phyloP scores from a whole-genome alignment of 768 basidiomycete species.

The Lenzites betulinus region DNA sequence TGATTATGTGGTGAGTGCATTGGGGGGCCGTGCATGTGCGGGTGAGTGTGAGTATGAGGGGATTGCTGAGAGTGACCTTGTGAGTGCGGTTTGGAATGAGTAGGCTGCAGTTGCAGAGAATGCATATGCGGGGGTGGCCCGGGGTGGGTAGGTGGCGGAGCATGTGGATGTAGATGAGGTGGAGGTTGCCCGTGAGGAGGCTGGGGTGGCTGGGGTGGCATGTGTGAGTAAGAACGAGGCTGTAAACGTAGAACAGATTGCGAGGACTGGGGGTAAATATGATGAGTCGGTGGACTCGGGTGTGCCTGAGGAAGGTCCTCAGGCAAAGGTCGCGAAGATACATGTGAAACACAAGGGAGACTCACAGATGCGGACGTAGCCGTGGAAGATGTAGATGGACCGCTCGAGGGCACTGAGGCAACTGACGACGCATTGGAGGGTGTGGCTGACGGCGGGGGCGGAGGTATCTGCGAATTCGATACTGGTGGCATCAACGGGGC shows the following conservation, averaged over 20 bases:
- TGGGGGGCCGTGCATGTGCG: neutral
- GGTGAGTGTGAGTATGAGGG: neutral
- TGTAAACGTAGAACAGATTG: neutral
- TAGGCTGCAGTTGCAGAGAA: neutral
- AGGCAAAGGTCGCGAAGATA: slow-evolving; percentile 1
- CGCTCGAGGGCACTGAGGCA: slow-evolving; percentile 8
- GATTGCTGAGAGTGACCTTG: slow-evolving; percentile 1
- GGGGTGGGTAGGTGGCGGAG: neutral
- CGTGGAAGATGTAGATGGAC: slow-evolving; percentile 11
- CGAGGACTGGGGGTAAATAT: neutral
- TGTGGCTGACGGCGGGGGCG: slow-evolving; percentile 12
- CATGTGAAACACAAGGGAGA: neutral
- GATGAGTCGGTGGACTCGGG: slow-evolving; percentile 1
- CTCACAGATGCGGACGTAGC: slow-evolving; percentile 14
- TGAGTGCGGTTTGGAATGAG: slow-evolving; percentile 4
- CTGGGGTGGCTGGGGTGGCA: slow-evolving; percentile 6
- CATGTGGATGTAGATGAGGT: neutral
- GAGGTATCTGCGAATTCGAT: neutral
- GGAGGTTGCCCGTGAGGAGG: neutral
- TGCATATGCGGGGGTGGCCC: slow-evolving; percentile 1
- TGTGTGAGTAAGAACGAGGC: slow-evolving; percentile 2
- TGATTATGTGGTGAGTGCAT: neutral
- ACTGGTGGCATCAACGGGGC: slow-evolving; percentile 5
- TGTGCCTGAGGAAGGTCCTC: slow-evolving; percentile 9
- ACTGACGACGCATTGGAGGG: slow-evolving; percentile 8